Conservation (phyloP, 306 rosid genomes). For the Medicago lupulina region DNA sequence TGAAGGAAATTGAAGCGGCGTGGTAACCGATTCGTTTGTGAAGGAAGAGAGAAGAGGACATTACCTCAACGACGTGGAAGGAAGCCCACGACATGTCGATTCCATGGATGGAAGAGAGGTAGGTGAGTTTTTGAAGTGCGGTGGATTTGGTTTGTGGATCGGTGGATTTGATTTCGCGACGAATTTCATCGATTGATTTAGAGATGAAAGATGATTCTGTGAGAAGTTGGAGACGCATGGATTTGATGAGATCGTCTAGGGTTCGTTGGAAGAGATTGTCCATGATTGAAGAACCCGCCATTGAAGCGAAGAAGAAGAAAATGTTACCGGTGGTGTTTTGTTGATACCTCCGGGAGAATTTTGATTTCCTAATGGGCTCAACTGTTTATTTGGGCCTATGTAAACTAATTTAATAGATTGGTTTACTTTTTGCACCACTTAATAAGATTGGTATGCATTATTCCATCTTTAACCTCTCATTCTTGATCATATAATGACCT, state of each 20-base stretch:
- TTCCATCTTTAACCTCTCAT: no score
- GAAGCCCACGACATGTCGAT: conserved; percentile 90
- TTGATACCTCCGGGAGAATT: neutral
- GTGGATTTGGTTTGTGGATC: conserved; percentile 74
- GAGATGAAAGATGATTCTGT: conserved; percentile 74
- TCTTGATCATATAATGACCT: no score
- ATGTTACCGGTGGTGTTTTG: neutral
- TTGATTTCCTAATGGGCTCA: neutral
- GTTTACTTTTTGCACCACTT: no score
- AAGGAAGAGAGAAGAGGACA: conserved; percentile 76
- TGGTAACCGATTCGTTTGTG: conserved; percentile 83
- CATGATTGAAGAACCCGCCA: conserved; percentile 88
- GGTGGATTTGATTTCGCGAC: conserved; percentile 85
- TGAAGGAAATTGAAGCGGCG: conserved; percentile 81
- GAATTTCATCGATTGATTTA: conserved; percentile 83
- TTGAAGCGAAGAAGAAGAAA: conserved; percentile 16
- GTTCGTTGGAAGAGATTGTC: conserved; percentile 87
- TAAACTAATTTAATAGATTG: neutral
- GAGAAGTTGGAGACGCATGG: conserved; percentile 68
- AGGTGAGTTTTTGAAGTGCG: conserved; percentile 82
- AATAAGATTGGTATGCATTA: no score
- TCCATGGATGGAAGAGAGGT: conserved; percentile 70
- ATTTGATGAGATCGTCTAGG: conserved; percentile 83
- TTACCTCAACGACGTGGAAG: conserved; percentile 91
- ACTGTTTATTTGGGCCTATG: neutral